Conservation (phyloP, 73 alveolate genomes). For the Paramecium octaurelia region DNA sequence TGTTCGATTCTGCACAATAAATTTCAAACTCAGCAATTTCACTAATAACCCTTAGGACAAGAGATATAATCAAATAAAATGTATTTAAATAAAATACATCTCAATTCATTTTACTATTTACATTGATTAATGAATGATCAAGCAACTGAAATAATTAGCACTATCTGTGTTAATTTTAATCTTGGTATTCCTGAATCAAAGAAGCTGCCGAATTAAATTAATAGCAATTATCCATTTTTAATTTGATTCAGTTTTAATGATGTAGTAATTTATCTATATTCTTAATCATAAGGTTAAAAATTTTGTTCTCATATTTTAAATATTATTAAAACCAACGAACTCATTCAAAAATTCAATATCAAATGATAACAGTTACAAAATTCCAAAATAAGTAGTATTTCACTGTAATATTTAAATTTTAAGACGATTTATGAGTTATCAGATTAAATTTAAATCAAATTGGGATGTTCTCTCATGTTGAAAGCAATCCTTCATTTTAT, state of each 20-base stretch:
- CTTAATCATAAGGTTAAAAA: no score
- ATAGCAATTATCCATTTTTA: not conserved
- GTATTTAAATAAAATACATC: constrained; percentile 32
- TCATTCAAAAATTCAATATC: not conserved
- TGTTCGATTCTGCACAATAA: not conserved
- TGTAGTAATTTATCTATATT: no score
- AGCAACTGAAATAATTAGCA: not conserved
- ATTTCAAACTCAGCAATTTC: constrained; percentile 7
- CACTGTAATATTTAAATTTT: not conserved
- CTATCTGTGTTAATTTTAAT: no score
- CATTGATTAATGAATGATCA: no score
- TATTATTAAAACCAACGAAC: not conserved
- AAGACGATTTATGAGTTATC: not conserved
- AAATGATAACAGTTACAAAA: no score
- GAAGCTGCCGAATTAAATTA: no score
- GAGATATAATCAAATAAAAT: constrained; percentile 29
- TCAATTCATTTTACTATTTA: constrained; percentile 25
- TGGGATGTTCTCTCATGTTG: not conserved
- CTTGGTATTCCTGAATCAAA: no score
- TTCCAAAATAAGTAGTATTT: no score
- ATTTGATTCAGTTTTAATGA: no score
- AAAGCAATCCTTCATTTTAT: not conserved
- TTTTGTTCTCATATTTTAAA: not conserved
- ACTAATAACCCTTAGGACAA: not conserved
- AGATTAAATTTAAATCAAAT: not conserved